Evolutionary conservation across 2,329 filamentous ascomycete species (phyloP).

Genomic region (Fusarium chlamydosporum): DNA sequence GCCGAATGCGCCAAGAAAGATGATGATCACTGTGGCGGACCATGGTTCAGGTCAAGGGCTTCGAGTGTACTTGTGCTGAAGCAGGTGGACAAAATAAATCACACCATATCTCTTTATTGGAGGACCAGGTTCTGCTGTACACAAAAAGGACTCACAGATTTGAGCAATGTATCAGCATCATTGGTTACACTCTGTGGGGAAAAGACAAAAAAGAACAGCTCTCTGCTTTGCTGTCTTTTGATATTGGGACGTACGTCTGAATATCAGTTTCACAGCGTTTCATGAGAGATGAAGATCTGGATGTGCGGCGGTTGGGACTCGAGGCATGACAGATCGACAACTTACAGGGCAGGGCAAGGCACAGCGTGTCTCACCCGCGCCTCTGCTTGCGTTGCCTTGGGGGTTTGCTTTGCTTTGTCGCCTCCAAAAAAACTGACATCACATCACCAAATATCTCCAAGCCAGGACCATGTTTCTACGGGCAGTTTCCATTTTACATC

Average conservation of each 20-base stretch:
- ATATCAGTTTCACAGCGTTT: conserved; percentile 38
- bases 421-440: conserved; percentile 34
- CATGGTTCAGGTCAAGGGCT: conserved; percentile 3
- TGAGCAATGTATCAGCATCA: conserved; percentile 30
- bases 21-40: conserved; percentile 44
- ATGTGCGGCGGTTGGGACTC: conserved; percentile 17
- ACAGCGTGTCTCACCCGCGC: conserved; percentile 14
- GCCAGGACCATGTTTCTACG: conserved; percentile 5
- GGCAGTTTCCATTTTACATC: conserved; percentile 16
- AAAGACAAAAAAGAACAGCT: not conserved
- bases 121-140: conserved; percentile 3
- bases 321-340: conserved; percentile 34
- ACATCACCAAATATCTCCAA: conserved; percentile 8
- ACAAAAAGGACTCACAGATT: conserved; percentile 4
- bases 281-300: conserved; percentile 23
- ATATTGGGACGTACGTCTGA: conserved; percentile 23
- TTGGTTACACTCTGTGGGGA: conserved; percentile 34
- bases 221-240: conserved; percentile 11
- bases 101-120: conserved; percentile 1
- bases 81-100: conserved; percentile 27
- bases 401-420: not conserved
- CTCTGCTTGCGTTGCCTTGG: not conserved
- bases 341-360: not conserved
- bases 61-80: conserved; percentile 12
- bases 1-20: conserved; percentile 35